A percentile compares a stretch with the other conserved stretches of the same genome.
Conservation (phyloP, 192 early-diverging fungal species). For the Gamsiella multidivaricata region DNA sequence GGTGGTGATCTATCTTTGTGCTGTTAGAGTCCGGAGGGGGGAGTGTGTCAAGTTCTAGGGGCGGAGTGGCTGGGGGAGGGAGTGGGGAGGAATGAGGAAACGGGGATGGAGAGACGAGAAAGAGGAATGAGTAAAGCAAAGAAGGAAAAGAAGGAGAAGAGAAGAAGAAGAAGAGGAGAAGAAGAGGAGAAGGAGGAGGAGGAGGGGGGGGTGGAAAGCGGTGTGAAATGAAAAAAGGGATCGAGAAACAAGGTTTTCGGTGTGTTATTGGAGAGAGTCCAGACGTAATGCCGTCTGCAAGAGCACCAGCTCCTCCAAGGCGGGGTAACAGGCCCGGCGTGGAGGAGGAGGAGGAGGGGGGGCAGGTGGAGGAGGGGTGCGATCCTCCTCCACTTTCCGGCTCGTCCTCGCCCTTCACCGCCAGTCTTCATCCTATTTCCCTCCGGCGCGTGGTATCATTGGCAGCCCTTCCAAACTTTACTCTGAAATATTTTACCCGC, state of each 20-base stretch:
- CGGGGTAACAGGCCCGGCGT: neutral
- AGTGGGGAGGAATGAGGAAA: neutral
- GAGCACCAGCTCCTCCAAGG: neutral
- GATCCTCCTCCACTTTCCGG: too few species aligned
- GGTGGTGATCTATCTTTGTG: neutral
- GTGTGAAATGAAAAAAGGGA: neutral
- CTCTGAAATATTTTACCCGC: too few species aligned
- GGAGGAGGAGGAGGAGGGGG: neutral
- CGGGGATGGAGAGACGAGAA: neutral
- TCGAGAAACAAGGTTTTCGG: neutral
- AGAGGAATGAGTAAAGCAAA: neutral
- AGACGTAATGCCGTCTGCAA: too few species aligned
- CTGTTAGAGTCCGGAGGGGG: neutral
- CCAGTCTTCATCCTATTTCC: too few species aligned
- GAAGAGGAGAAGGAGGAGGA: neutral
- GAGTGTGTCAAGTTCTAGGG: neutral
- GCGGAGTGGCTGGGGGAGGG: neutral
- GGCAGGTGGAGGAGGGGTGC: neutral
- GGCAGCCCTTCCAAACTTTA: neutral
- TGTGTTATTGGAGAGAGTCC: neutral
- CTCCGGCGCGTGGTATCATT: constrained; percentile 26
- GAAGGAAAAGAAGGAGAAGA: neutral
- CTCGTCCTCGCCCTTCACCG: too few species aligned
- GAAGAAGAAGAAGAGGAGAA: neutral
- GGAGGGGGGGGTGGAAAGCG: neutral